phyloP scores from a whole-genome alignment of 495 filamentous ascomycete species.

The Aspergillus sparsus region DNA sequence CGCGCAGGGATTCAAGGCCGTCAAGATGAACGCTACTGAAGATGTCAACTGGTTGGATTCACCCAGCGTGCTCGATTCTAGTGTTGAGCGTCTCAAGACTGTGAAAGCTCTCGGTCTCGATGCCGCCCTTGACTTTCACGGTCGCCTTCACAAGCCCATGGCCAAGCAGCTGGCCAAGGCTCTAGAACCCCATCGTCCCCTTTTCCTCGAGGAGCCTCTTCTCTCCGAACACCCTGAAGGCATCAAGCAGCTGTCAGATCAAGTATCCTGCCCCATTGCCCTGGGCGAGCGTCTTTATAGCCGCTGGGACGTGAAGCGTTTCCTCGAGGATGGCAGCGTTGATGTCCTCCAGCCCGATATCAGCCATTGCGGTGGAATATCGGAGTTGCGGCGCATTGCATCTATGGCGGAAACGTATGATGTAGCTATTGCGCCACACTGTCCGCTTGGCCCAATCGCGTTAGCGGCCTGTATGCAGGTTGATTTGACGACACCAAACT shows the following conservation, averaged over 20 bases:
- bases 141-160: constrained; percentile 78
- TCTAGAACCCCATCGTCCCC: constrained; percentile 66
- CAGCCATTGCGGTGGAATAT: constrained; percentile 74
- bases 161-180: constrained; percentile 73
- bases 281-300: constrained; percentile 74
- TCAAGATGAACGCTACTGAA: constrained; percentile 85
- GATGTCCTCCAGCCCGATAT: constrained; percentile 80
- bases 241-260: constrained; percentile 64
- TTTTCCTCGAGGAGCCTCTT: constrained; percentile 82
- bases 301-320: constrained; percentile 75
- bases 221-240: constrained; percentile 70
- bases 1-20: constrained; percentile 67
- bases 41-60: constrained; percentile 80
- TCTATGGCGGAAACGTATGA: constrained; percentile 77
- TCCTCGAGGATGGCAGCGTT: constrained; percentile 66
- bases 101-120: constrained; percentile 73
- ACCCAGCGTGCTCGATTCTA: constrained; percentile 61
- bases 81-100: constrained; percentile 65
- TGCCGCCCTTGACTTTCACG: constrained; percentile 76
- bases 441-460: constrained; percentile 74
- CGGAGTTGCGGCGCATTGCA: constrained; percentile 70
- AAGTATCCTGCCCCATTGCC: constrained; percentile 68
- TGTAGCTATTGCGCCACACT: constrained; percentile 75
- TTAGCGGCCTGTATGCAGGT: constrained; percentile 74
- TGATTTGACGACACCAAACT: constrained; percentile 64